Base-by-base conservation (phyloP, 2,329 filamentous ascomycete species). In the Westerdykella aurantiaca region DNA sequence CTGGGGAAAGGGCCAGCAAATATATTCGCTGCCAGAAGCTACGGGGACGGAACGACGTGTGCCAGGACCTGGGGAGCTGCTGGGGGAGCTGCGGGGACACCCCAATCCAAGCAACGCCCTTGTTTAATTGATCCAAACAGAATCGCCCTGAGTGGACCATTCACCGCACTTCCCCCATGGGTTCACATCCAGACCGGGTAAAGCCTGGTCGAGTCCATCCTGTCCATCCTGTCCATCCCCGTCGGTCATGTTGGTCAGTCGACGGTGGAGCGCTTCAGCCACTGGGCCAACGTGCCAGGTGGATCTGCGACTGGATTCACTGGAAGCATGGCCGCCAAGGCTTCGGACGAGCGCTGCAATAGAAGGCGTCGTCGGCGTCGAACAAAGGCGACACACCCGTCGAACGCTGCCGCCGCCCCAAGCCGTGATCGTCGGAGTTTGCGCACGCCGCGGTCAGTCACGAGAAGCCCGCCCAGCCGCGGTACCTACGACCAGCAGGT, bases 141-240 rank as follows among this genome's bases (percentile, higher is more conserved):
- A 54, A 56, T 45, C 53, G 51, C 57, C 5, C n/a, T 35, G 49
- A 56, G 46, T 49, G 52, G 54, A 44, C 54, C 58, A 60, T 51
- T 61, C 51, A 55, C 55, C 50, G 52, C 46, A 44, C 45, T 54
- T 58, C 52, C 55, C 43, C 56, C 60, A 55, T 58, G 51, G 51
- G 49, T 52, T 47, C 46, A 39, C 52, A 44, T 55, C 55, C 61
- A 60, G 46, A 52, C 58, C 61, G 61, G 63, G 55, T 65, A 61
- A 65, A 66, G 55, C 33, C 33, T 35, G 33, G 13, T n/a, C 31
- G 38, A 29, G 23, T n/a, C n/a, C n/a, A n/a, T n/a, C 16, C 29
- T 21, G 18, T 6, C 7, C 5, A 10, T 5, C 21, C 25, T 13
- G 18, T 42, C n/a, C n/a, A n/a, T 22, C 33, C 22, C 29, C 33